Conservation (phyloP, 768 basidiomycete genomes). For the Lactifluus hygrophoroides region DNA sequence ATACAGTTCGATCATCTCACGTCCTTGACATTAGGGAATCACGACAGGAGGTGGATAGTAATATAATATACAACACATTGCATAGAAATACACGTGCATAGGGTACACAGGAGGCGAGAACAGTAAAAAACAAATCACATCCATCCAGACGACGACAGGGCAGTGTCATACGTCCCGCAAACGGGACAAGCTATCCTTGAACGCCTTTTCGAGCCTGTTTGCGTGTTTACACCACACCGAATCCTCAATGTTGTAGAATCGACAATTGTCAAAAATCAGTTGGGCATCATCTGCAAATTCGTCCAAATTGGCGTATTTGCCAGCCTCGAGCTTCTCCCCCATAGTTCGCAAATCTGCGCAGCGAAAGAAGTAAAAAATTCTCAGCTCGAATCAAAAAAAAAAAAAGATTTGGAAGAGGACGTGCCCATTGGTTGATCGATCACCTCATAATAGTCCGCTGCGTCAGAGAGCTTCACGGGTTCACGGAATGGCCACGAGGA, state of each 20-base stretch:
- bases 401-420: slow-evolving; percentile 23
- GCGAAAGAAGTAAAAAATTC: neutral
- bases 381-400: neutral
- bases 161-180: slow-evolving; percentile 13
- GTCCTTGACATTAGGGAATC: neutral
- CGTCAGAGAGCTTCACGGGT: slow-evolving; percentile 75
- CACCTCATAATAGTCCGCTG: slow-evolving; percentile 83
- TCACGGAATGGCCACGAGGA: slow-evolving; percentile 81
- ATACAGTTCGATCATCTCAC: neutral
- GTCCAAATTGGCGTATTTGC: slow-evolving; percentile 69
- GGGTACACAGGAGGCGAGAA: neutral
- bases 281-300: slow-evolving; percentile 72
- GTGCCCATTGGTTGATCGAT: slow-evolving; percentile 90
- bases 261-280: slow-evolving; percentile 85
- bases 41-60: neutral
- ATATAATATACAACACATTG: slow-evolving; percentile 10
- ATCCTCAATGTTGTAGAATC: slow-evolving; percentile 74
- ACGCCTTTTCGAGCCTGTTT: slow-evolving; percentile 69
- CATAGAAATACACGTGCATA: slow-evolving; percentile 19
- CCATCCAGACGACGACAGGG: neutral
- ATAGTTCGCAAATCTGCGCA: slow-evolving; percentile 75
- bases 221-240: slow-evolving; percentile 81
- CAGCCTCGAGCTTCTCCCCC: slow-evolving; percentile 82
- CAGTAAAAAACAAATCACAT: neutral
- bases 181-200: slow-evolving; percentile 44